phyloP scores from a whole-genome alignment of 208 protist species.

The Acanthamoeba healyi region DNA sequence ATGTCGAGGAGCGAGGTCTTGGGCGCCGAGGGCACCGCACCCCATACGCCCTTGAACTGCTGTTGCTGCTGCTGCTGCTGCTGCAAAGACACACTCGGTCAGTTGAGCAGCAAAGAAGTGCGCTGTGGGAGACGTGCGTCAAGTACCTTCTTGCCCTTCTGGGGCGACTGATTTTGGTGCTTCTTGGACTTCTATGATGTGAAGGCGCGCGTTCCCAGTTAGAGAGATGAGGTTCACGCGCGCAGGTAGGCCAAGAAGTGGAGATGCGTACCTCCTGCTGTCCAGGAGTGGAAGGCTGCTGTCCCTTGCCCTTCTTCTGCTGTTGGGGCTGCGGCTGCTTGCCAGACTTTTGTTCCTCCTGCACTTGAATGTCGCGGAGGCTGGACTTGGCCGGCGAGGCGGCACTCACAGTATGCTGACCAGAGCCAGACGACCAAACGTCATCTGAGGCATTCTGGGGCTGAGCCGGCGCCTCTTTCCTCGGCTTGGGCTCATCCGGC shows the following conservation, averaged over 20 bases:
- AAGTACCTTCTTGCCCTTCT: slow-evolving; percentile 43
- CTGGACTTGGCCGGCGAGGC: background rate
- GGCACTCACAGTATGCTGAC: background rate
- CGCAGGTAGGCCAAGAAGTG: background rate
- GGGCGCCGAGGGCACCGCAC: background rate
- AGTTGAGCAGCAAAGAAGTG: background rate
- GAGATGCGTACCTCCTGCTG: background rate
- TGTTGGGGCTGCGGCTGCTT: background rate
- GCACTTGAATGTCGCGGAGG: background rate
- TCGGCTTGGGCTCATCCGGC: background rate
- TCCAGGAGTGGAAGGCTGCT: background rate
- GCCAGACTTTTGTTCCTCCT: slow-evolving; percentile 2
- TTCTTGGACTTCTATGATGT: background rate
- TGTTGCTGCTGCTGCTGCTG: slow-evolving; percentile 22
- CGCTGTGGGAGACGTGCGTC: no score
- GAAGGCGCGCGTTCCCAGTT: background rate
- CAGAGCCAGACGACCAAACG: background rate
- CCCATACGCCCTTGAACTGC: slow-evolving; percentile 28
- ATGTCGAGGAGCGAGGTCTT: slow-evolving; percentile 13
- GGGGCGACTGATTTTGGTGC: background rate
- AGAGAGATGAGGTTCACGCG: background rate
- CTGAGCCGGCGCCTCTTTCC: background rate
- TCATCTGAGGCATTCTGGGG: background rate
- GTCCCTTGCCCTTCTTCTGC: background rate
- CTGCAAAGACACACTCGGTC: background rate